These are phyloP conservation scores for Nothopassalora personata DNA, from an alignment of 2,329 filamentous ascomycete species.

Conservation along the genomic window DNA sequence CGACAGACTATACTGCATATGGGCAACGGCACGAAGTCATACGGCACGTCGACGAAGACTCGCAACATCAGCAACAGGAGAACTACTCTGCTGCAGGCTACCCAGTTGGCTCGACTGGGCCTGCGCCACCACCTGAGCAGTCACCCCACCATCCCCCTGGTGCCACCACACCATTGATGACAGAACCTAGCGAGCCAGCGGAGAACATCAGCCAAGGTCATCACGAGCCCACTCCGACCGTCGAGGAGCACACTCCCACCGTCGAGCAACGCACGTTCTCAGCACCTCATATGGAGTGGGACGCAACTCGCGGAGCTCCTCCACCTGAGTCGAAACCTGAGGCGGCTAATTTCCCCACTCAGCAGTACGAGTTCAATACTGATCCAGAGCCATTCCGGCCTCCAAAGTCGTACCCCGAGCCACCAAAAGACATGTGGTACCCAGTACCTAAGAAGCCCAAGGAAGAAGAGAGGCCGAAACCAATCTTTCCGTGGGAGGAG, in stretches of 20 bases:
- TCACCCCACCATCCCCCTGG: slow-evolving; percentile 9
- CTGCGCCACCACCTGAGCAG: slow-evolving; percentile 15
- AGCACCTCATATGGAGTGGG: slow-evolving; percentile 57
- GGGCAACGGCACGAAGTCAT: slow-evolving; percentile 13
- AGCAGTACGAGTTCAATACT: slow-evolving; percentile 77
- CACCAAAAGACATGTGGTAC: slow-evolving; percentile 84
- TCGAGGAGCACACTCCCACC: slow-evolving; percentile 43
- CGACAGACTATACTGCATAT: slow-evolving; percentile 13
- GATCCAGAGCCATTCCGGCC: slow-evolving; percentile 71
- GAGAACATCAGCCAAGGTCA: slow-evolving; percentile 42
- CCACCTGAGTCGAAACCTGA: slow-evolving; percentile 69
- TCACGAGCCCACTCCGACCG: slow-evolving; percentile 40
- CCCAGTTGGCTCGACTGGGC: slow-evolving; percentile 19
- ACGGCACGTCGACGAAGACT: slow-evolving; percentile 6
- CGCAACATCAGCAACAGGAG: slow-evolving; percentile 6
- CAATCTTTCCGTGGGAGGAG: slow-evolving; percentile 88
- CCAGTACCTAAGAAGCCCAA: slow-evolving; percentile 54
- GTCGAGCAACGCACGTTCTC: slow-evolving; percentile 49
- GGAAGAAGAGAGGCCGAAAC: slow-evolving; percentile 52
- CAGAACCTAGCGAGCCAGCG: slow-evolving; percentile 39
- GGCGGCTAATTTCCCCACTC: slow-evolving; percentile 73
- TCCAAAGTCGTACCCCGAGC: slow-evolving; percentile 71
- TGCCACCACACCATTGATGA: slow-evolving; percentile 31
- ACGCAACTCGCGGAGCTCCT: slow-evolving; percentile 56
- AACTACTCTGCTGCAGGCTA: slow-evolving; percentile 25